phyloP scores from a whole-genome alignment of 768 basidiomycete species.

The Hypsizygus marmoreus region DNA sequence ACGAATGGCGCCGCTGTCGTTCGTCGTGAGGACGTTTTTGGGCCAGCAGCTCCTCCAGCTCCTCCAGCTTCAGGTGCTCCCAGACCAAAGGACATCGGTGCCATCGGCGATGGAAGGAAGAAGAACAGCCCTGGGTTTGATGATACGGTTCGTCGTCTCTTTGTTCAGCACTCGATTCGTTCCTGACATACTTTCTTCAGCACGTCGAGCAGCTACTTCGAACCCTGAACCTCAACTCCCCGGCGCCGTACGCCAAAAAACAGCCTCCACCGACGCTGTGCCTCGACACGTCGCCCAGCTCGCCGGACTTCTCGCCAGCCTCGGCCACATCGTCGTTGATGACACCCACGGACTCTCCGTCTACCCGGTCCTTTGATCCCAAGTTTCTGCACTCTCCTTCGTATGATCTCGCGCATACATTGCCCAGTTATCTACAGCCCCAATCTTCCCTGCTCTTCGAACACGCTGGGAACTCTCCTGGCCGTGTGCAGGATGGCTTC shows the following conservation, averaged over 20 bases:
- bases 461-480: conserved; percentile 23
- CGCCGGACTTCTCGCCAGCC: conserved; percentile 73
- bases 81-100: conserved; percentile 56
- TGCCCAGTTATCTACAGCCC: conserved; percentile 31
- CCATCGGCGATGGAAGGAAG: conserved; percentile 81
- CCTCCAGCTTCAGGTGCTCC: conserved; percentile 16
- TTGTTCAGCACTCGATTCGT: conserved; percentile 5
- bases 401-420: conserved; percentile 48
- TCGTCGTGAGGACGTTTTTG: conserved; percentile 68
- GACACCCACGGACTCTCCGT: conserved; percentile 77
- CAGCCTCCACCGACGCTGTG: conserved; percentile 46
- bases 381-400: conserved; percentile 46
- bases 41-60: conserved; percentile 43
- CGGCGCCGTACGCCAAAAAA: conserved; percentile 50
- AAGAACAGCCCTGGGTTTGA: conserved; percentile 56
- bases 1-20: conserved; percentile 25
- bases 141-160: conserved; percentile 8
- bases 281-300: conserved; percentile 49
- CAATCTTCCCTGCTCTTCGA: conserved; percentile 48
- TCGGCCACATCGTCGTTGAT: conserved; percentile 71
- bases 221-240: conserved; percentile 78
- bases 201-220: conserved; percentile 82
- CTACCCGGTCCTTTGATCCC: conserved; percentile 54
- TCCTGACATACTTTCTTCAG: conserved; percentile 34
- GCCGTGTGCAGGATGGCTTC: conserved; percentile 20